phyloP scores from a whole-genome alignment of 176 grass and related monocot genomes.

The Carex parvula region DNA sequence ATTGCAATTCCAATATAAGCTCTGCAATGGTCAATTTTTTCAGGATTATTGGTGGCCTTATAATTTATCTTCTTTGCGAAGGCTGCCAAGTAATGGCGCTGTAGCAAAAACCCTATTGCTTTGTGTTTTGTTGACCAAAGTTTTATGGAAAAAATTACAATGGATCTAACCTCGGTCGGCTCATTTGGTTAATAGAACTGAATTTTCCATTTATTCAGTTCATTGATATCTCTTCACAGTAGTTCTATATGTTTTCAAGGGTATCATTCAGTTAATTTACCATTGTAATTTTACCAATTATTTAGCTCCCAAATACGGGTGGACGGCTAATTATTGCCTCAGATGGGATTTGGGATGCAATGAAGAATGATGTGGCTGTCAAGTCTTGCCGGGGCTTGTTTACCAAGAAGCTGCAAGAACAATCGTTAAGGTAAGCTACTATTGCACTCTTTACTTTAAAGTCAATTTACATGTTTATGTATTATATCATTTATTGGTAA shows the following conservation, averaged over 20 bases:
- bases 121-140: background rate
- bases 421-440: slow-evolving; percentile 68
- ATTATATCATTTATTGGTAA: background rate
- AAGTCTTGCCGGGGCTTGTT: slow-evolving; percentile 63
- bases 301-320: slow-evolving; percentile 76
- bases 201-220: background rate
- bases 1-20: background rate
- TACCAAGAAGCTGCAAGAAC: slow-evolving; percentile 81
- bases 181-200: background rate
- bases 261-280: slow-evolving; percentile 11
- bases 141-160: background rate
- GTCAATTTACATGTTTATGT: background rate
- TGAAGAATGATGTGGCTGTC: slow-evolving; percentile 75
- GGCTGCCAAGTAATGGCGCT: background rate
- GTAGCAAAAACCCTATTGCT: background rate
- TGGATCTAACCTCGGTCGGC: background rate
- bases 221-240: slow-evolving; percentile 4
- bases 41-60: background rate
- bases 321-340: slow-evolving; percentile 97
- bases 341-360: slow-evolving; percentile 90
- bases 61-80: background rate
- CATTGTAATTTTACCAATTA: slow-evolving; percentile 15
- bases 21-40: background rate
- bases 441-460: background rate
- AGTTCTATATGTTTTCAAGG: slow-evolving; percentile 14